Evolutionary conservation across 2,329 filamentous ascomycete genomes (phyloP).

Genomic region (Cladobotryum protrusum): DNA sequence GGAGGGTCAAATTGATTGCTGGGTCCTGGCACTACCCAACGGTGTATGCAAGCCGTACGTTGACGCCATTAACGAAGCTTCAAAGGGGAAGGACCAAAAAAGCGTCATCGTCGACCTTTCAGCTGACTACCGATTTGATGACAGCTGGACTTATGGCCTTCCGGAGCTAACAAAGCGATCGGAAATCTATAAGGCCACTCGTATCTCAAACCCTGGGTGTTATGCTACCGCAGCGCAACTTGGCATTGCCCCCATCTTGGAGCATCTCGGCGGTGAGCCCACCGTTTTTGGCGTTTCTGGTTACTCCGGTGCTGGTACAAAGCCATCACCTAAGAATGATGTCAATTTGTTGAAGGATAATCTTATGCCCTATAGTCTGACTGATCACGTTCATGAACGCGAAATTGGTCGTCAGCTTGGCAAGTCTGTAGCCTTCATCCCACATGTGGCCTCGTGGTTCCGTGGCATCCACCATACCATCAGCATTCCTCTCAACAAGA

Average conservation of each 20-base stretch:
- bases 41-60: slow-evolving; percentile 91
- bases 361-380: slow-evolving; percentile 71
- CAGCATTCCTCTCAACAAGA: slow-evolving; percentile 76
- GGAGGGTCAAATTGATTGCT: slow-evolving; percentile 82
- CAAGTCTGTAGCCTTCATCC: slow-evolving; percentile 72
- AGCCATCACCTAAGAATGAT: slow-evolving; percentile 91
- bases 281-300: slow-evolving; percentile 87
- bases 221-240: slow-evolving; percentile 92
- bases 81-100: slow-evolving; percentile 45
- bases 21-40: slow-evolving; percentile 96
- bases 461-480: slow-evolving; percentile 91
- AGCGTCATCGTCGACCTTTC: slow-evolving; percentile 88
- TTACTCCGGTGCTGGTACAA: slow-evolving; percentile 92
- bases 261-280: slow-evolving; percentile 69
- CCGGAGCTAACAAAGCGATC: slow-evolving; percentile 76
- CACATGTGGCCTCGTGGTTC: slow-evolving; percentile 96
- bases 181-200: slow-evolving; percentile 68
- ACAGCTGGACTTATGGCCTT: slow-evolving; percentile 71
- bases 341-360: slow-evolving; percentile 75
- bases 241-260: slow-evolving; percentile 75
- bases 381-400: slow-evolving; percentile 89
- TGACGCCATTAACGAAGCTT: slow-evolving; percentile 72
- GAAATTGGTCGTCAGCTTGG: slow-evolving; percentile 80
- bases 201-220: slow-evolving; percentile 90
- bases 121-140: slow-evolving; percentile 94